phyloP scores from a whole-genome alignment of 1,139 yeast species.

The Pichia sp. region DNA sequence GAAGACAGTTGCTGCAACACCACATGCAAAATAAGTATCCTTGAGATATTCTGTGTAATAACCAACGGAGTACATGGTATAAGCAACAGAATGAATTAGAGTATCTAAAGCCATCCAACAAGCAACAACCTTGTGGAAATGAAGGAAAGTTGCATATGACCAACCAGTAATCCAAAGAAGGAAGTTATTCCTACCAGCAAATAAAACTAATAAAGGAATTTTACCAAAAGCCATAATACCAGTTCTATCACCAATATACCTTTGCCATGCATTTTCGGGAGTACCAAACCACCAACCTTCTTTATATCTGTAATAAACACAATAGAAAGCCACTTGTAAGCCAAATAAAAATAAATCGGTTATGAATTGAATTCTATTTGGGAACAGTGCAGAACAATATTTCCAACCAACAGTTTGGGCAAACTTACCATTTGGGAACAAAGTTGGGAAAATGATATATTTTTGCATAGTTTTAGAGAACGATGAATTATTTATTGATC shows the following conservation, averaged over 20 bases:
- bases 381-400: constrained; percentile 27
- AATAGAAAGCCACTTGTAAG: constrained; percentile 28
- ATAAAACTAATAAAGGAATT: constrained; percentile 40
- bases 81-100: constrained; percentile 25
- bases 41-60: constrained; percentile 18
- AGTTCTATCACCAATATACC: constrained; percentile 43
- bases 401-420: constrained; percentile 13
- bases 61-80: constrained; percentile 12
- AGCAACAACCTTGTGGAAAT: constrained; percentile 56
- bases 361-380: constrained; percentile 51
- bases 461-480: constrained; percentile 18
- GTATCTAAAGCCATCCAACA: constrained; percentile 36
- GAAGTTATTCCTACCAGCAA: constrained; percentile 62
- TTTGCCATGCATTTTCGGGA: constrained; percentile 35
- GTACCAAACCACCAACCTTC: constrained; percentile 36
- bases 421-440: constrained; percentile 21
- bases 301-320: constrained; percentile 38
- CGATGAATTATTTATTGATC: constrained; percentile 12
- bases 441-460: constrained; percentile 21
- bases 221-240: constrained; percentile 42
- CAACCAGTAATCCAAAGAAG: constrained; percentile 53
- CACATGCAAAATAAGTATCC: constrained; percentile 33
- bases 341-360: constrained; percentile 15
- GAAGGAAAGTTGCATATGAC: constrained; percentile 50
- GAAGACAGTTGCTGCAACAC: constrained; percentile 34